Evolutionary conservation across 2,329 filamentous ascomycete genomes (phyloP).

Genomic region (Colletotrichum sp.): DNA sequence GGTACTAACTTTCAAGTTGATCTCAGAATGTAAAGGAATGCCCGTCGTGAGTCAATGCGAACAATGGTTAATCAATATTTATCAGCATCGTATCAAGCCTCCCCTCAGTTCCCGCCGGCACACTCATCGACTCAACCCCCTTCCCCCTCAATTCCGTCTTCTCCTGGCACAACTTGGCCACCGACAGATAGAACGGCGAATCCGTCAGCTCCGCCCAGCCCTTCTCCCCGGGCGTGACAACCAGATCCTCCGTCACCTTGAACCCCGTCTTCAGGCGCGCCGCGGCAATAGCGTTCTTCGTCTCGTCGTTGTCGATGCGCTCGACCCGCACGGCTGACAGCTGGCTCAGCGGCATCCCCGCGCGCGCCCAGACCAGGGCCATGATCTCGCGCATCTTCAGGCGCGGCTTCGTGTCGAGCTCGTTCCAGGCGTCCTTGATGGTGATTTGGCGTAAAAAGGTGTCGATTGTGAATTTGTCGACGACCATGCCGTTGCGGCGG

Average conservation of each 20-base stretch:
- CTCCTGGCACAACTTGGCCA: neutral
- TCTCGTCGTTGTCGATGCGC: neutral
- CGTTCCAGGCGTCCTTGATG: neutral
- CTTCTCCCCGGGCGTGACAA: neutral
- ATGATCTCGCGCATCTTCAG: neutral
- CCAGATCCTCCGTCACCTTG: neutral
- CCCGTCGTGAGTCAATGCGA: neutral
- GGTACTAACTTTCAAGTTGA: neutral
- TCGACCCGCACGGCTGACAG: neutral
- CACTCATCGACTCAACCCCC: neutral
- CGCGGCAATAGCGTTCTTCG: accelerated
- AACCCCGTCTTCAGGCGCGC: neutral
- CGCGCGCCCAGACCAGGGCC: neutral
- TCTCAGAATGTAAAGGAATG: neutral
- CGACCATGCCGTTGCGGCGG: neutral
- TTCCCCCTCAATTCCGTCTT: neutral
- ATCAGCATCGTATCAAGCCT: neutral
- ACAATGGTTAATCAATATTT: neutral
- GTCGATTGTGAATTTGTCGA: neutral
- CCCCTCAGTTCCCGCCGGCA: neutral
- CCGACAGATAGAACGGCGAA: neutral
- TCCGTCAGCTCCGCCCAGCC: neutral
- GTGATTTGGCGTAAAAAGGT: accelerated
- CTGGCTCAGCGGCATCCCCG: neutral
- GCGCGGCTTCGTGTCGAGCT: neutral